A percentile compares a stretch with the other conserved stretches of the same genome.
Conservation (phyloP, 2,329 filamentous ascomycete species). For the Trichoderma sp. region DNA sequence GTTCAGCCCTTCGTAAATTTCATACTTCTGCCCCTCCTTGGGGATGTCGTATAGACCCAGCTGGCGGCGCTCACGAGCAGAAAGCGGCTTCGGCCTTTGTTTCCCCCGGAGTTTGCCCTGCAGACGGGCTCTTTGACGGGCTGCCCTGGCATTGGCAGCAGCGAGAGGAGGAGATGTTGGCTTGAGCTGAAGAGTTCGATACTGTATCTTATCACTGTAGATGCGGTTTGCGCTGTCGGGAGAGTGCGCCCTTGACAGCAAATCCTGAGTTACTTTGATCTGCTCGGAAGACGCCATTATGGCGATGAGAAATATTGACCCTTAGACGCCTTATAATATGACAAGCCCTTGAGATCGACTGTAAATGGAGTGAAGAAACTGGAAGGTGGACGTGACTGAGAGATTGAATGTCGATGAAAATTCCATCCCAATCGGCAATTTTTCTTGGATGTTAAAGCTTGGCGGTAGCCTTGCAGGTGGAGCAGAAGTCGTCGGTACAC, state of each 20-base stretch:
- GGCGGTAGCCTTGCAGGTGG: conserved; percentile 21
- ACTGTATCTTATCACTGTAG: conserved; percentile 77
- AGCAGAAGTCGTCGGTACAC: not conserved
- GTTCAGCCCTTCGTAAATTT: conserved; percentile 74
- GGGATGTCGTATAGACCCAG: conserved; percentile 74
- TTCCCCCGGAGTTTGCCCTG: conserved; percentile 47
- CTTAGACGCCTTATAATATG: not conserved
- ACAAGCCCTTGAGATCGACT: not conserved
- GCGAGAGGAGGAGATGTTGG: conserved; percentile 66
- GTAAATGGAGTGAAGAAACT: not conserved
- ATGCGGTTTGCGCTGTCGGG: conserved; percentile 68
- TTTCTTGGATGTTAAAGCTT: not conserved
- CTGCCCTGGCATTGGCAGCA: conserved; percentile 54
- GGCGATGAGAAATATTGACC: not conserved
- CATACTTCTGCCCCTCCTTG: conserved; percentile 59
- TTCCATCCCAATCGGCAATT: not conserved
- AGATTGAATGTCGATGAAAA: not conserved
- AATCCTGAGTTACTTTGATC: conserved; percentile 50
- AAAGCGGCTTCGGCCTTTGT: conserved; percentile 65
- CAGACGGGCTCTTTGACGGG: conserved; percentile 48
- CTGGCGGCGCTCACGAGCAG: conserved; percentile 71
- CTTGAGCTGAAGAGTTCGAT: conserved; percentile 75
- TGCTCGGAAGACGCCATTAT: conserved; percentile 37
- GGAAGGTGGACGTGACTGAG: not conserved
- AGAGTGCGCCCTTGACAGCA: conserved; percentile 77